Evolutionary conservation across 2,329 filamentous ascomycete species (phyloP).

Genomic region (Claviceps sp.): DNA sequence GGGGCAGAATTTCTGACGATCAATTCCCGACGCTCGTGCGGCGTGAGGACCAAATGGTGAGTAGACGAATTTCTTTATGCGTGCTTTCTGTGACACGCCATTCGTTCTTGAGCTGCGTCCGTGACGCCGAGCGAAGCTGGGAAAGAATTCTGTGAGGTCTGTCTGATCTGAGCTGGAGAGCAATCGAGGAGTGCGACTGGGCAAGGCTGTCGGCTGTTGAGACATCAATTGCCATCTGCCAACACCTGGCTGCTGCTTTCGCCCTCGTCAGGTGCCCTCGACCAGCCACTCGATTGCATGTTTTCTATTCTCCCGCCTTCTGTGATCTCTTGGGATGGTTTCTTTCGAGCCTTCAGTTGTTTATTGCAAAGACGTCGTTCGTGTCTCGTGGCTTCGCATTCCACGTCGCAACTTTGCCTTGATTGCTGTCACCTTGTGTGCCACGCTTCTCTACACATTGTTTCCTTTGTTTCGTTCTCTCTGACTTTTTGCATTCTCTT

Average conservation of each 20-base stretch:
- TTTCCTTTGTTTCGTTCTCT: slow-evolving; percentile 13
- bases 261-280: not conserved
- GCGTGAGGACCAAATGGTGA: slow-evolving; percentile 44
- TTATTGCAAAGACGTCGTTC: not conserved
- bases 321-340: not conserved
- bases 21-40: slow-evolving; percentile 76
- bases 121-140: not conserved
- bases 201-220: slow-evolving; percentile 1
- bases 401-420: not conserved
- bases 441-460: slow-evolving; percentile 4
- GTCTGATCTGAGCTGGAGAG: not conserved
- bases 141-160: not conserved
- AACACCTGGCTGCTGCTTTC: slow-evolving; percentile 1
- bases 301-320: not conserved
- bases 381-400: not conserved
- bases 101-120: not conserved
- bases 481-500: slow-evolving; percentile 21
- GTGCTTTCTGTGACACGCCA: not conserved
- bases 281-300: not conserved
- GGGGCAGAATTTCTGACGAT: slow-evolving; percentile 56
- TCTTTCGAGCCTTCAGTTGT: not conserved
- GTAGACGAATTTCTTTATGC: slow-evolving; percentile 9
- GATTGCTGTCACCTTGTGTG: not conserved
- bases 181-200: not conserved
- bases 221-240: not conserved